Percentiles rank a stretch among this genome's conserved stretches.
These are phyloP conservation scores for Penicillium soppii DNA, from an alignment of 495 filamentous ascomycete species.

Conservation along the genomic window DNA sequence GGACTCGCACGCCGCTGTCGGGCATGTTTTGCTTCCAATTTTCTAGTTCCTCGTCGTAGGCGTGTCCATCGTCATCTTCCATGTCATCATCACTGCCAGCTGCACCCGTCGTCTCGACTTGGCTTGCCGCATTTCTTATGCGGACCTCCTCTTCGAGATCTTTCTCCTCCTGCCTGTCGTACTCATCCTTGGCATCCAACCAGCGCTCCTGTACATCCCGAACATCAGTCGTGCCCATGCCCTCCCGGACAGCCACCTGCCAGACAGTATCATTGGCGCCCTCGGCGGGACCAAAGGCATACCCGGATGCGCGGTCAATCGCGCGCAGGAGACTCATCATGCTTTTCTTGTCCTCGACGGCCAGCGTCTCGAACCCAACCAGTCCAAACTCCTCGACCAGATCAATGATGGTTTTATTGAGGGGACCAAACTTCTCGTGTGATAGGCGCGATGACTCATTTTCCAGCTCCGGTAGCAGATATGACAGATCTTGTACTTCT, in stretches of 20 bases:
- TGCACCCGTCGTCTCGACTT: constrained; percentile 12
- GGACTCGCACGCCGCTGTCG: constrained; percentile 47
- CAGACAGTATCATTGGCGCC: constrained; percentile 92
- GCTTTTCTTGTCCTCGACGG: constrained; percentile 91
- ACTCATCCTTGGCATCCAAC: constrained; percentile 85
- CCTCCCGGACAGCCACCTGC: constrained; percentile 91
- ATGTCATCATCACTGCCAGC: constrained; percentile 5
- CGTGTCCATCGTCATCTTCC: constrained; percentile 27
- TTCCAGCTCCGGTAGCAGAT: constrained; percentile 77
- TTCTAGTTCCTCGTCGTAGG: constrained; percentile 37
- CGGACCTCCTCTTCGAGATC: constrained; percentile 64
- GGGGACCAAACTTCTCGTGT: constrained; percentile 69
- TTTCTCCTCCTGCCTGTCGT: constrained; percentile 75
- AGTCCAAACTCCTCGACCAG: constrained; percentile 86
- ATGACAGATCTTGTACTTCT: constrained; percentile 89
- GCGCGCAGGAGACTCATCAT: constrained; percentile 88
- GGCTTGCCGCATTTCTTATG: constrained; percentile 31
- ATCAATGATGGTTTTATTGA: constrained; percentile 84
- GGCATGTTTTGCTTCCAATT: constrained; percentile 33
- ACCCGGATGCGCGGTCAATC: constrained; percentile 88
- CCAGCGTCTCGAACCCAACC: constrained; percentile 88
- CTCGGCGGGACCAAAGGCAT: constrained; percentile 87
- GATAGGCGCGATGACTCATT: constrained; percentile 56
- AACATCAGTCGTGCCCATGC: constrained; percentile 72
- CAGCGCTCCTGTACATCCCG: constrained; percentile 92